Percentiles rank a stretch among this genome's conserved stretches.
These are phyloP conservation scores for Xanthoconium purpureum DNA, from an alignment of 768 basidiomycete genomes.

Conservation along the genomic window DNA sequence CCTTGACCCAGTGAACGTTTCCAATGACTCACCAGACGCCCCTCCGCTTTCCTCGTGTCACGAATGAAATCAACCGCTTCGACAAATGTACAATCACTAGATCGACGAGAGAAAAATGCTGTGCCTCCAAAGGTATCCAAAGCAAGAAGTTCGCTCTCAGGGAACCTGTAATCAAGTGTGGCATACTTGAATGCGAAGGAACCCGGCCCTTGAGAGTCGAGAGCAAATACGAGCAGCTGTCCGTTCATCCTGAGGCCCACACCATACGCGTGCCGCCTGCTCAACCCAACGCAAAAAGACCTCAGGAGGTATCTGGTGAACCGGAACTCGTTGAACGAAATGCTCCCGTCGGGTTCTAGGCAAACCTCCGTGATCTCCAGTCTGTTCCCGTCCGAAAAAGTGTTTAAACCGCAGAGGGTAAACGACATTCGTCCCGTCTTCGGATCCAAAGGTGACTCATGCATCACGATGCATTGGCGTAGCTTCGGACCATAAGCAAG, in stretches of 20 bases:
- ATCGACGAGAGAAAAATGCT: not conserved
- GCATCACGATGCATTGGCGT: not conserved
- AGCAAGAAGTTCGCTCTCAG: not conserved
- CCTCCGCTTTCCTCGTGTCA: not conserved
- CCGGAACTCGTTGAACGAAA: not conserved
- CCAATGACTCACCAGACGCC: not conserved
- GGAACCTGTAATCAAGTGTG: not conserved
- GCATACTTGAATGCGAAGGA: not conserved
- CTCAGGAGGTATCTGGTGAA: not conserved
- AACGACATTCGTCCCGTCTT: not conserved
- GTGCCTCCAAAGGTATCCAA: conserved; percentile 1
- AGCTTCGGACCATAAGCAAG: not conserved
- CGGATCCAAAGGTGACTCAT: conserved; percentile 1
- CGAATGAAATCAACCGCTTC: conserved; percentile 4
- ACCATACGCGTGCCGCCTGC: not conserved
- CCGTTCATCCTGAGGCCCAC: not conserved
- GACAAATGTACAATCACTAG: not conserved
- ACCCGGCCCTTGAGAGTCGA: not conserved
- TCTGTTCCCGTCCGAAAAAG: not conserved
- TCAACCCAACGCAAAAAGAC: not conserved
- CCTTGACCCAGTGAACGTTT: not conserved
- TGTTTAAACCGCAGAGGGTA: not conserved
- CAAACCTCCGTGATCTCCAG: conserved; percentile 1
- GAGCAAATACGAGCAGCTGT: not conserved
- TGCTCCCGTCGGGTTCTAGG: conserved; percentile 2